Evolutionary conservation across 345 rosid genomes (phyloP).

Genomic region (Mangifera indica): DNA sequence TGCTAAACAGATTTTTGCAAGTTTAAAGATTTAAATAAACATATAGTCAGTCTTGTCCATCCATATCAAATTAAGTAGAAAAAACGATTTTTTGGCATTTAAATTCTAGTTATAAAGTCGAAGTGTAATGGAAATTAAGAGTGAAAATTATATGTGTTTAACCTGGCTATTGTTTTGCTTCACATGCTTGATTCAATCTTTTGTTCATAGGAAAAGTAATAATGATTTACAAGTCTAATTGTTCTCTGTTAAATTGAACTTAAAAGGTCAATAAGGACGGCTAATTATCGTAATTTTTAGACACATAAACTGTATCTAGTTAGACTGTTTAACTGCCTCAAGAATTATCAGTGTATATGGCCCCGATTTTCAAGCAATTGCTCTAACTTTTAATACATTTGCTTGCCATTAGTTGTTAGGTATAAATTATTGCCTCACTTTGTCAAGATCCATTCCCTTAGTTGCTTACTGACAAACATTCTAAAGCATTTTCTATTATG

Average conservation of each 20-base stretch:
- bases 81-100: neutral
- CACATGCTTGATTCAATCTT: constrained; percentile 7
- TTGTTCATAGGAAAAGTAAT: neutral
- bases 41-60: neutral
- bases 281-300: neutral
- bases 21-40: neutral
- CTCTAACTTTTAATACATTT: neutral
- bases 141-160: neutral
- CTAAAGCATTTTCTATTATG: too few relatives aligned
- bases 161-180: neutral
- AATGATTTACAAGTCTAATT: neutral
- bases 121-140: constrained; percentile 6
- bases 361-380: constrained; percentile 5
- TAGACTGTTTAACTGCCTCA: constrained; percentile 4
- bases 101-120: neutral
- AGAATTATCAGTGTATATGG: constrained; percentile 1
- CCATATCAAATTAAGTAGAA: neutral
- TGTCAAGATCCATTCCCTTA: constrained; percentile 31
- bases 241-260: neutral
- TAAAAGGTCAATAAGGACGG: constrained; percentile 18
- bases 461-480: constrained; percentile 23
- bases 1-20: neutral
- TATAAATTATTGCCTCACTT: neutral
- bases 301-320: constrained; percentile 8
- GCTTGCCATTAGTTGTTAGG: neutral